Evolutionary conservation across 2,329 filamentous ascomycete species (phyloP).

Genomic region (Phoma sp.): DNA sequence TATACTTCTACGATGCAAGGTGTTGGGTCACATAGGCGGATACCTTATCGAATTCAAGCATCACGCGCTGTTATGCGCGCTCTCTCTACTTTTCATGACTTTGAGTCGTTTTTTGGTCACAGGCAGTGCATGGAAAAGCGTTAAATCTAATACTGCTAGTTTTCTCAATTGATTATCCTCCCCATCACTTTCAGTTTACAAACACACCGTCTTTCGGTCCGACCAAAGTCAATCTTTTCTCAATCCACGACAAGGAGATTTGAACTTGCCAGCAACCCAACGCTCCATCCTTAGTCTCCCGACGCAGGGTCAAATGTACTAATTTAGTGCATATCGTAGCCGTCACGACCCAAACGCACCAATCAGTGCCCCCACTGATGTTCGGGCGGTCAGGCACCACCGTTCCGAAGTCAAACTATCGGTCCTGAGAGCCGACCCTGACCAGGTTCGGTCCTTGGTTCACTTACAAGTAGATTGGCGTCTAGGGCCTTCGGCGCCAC

Average conservation of each 20-base stretch:
- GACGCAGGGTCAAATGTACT: constrained; percentile 6
- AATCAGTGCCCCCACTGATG: constrained; percentile 1
- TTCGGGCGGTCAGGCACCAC: background rate
- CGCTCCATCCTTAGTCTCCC: background rate
- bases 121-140: no score
- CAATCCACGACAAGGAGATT: background rate
- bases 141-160: no score
- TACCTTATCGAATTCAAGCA: constrained; percentile 1
- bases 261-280: background rate
- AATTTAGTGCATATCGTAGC: background rate
- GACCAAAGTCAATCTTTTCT: no score
- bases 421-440: background rate
- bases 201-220: background rate
- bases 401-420: background rate
- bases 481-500: background rate
- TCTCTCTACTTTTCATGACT: background rate
- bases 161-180: no score
- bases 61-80: constrained; percentile 2
- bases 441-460: background rate
- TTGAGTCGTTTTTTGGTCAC: no score
- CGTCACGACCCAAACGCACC: background rate
- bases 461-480: no score
- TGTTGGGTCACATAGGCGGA: constrained; percentile 2
- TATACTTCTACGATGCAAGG: background rate
- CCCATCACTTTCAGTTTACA: no score